Percentiles rank a stretch among this genome's conserved stretches.
Evolutionary conservation across 768 basidiomycete species (phyloP).

Genomic region (Neoboletus magnificus): DNA sequence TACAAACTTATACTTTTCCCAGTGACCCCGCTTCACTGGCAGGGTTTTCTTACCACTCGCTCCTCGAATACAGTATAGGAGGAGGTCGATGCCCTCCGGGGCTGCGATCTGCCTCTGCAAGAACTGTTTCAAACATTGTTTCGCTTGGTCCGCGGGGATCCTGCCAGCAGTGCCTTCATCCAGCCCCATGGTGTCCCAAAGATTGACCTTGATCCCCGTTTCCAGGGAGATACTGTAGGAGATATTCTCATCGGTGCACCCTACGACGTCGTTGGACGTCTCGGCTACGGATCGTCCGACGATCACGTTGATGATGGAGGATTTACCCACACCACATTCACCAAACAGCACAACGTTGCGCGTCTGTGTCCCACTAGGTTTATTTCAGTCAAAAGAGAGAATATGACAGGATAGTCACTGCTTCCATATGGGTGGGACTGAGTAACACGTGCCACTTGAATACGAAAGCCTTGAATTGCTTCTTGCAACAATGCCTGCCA

Average conservation of each 20-base stretch:
- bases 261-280: constrained; percentile 27
- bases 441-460: background rate
- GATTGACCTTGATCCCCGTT: constrained; percentile 14
- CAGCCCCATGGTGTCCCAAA: constrained; percentile 38
- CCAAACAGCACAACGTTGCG: constrained; percentile 38
- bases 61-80: constrained; percentile 30
- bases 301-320: constrained; percentile 39
- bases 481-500: background rate
- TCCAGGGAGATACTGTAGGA: constrained; percentile 16
- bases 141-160: constrained; percentile 15
- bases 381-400: background rate
- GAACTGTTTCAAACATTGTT: constrained; percentile 20
- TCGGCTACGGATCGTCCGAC: constrained; percentile 21
- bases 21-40: constrained; percentile 15
- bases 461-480: background rate
- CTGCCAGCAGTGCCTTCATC: constrained; percentile 28
- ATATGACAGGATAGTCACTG: background rate
- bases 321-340: constrained; percentile 36
- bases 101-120: constrained; percentile 21
- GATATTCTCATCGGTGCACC: constrained; percentile 27
- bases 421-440: constrained; percentile 2
- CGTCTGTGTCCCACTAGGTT: background rate
- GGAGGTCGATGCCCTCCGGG: constrained; percentile 23
- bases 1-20: constrained; percentile 23
- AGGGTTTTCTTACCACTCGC: constrained; percentile 8